Evolutionary conservation across 306 rosid species (phyloP), one percentile per base, ranked within the genome.

Genomic region (Trifolium repens): DNA sequence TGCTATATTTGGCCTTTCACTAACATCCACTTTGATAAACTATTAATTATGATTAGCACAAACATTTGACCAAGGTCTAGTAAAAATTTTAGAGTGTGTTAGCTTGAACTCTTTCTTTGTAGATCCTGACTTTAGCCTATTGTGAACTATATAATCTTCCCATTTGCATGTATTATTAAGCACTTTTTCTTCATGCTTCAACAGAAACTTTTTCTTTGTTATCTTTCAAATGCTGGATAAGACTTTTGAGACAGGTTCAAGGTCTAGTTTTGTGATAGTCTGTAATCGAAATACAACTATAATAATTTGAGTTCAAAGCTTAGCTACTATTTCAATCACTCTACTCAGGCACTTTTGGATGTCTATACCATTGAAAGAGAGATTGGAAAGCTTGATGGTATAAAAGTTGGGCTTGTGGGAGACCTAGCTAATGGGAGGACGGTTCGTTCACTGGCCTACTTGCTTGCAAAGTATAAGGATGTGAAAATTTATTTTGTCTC

Each of bases 401-500:
- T 91, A 37, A 89, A 78, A 76, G 92, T 93, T 77, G 98, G 88
- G 71, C 92, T 88, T 19, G 96, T 93, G 37, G 97, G 98, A 74
- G 98, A 89, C 82, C 97, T 91, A 78, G 93, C 97, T 8, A 91
- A 88, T 40, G 98, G 97, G 55, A 91, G 98, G 83, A 91, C 98
- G 4, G 96, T 91, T 57, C 93, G 92, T 40, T 93, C 98, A 10
- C 85, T 93, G 66, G 97, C 97, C 26, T 93, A 88, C 85, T 83
- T 93, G 89, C 97, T 91, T 16, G 86, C 93, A 30, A 93, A 85
- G 83, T 93, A 88, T 85, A 65, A 77, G 17, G 87, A 91, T 82
- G 93, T 93, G 78, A 87, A 88, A 78, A 80, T 93, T 47, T 88
- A 81, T 85, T 85, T 89, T 73, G 93, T 93, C 74, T 87, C 93